Evolutionary conservation across 768 basidiomycete species (phyloP).

Genomic region (Mycena amicta): DNA sequence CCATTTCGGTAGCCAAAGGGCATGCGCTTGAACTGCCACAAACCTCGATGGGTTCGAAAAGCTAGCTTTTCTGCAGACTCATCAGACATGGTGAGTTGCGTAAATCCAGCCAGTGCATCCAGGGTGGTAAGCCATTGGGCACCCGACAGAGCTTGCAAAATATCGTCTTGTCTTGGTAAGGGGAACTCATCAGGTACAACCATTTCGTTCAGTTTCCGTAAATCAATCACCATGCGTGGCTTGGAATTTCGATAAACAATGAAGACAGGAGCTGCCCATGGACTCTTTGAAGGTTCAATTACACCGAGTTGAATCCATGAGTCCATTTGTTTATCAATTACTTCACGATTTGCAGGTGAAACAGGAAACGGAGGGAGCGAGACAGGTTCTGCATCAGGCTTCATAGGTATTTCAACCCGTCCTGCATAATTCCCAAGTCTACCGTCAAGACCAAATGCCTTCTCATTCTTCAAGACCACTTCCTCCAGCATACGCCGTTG

Average conservation of each 20-base stretch:
- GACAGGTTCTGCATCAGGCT: conserved; percentile 28
- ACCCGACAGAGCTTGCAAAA: conserved; percentile 32
- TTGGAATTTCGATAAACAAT: conserved; percentile 41
- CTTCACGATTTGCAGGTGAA: conserved; percentile 30
- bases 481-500: conserved; percentile 16
- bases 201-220: conserved; percentile 26
- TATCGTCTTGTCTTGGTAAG: conserved; percentile 25
- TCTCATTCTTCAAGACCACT: conserved; percentile 18
- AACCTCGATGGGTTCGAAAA: conserved; percentile 40
- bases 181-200: conserved; percentile 28
- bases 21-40: conserved; percentile 44
- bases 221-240: conserved; percentile 38
- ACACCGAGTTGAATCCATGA: conserved; percentile 36
- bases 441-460: conserved; percentile 35
- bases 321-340: conserved; percentile 31
- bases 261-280: conserved; percentile 34
- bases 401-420: conserved; percentile 28
- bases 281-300: conserved; percentile 42
- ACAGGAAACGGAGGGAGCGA: conserved; percentile 27
- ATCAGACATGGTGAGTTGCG: conserved; percentile 34
- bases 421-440: conserved; percentile 30
- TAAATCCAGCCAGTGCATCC: conserved; percentile 42
- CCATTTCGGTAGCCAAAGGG: conserved; percentile 41
- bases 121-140: conserved; percentile 34
- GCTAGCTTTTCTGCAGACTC: conserved; percentile 35